A percentile compares a stretch with the other conserved stretches of the same genome.
phyloP scores from a whole-genome alignment of 2,329 filamentous ascomycete genomes.

The Sodiomyces alkalinus region DNA sequence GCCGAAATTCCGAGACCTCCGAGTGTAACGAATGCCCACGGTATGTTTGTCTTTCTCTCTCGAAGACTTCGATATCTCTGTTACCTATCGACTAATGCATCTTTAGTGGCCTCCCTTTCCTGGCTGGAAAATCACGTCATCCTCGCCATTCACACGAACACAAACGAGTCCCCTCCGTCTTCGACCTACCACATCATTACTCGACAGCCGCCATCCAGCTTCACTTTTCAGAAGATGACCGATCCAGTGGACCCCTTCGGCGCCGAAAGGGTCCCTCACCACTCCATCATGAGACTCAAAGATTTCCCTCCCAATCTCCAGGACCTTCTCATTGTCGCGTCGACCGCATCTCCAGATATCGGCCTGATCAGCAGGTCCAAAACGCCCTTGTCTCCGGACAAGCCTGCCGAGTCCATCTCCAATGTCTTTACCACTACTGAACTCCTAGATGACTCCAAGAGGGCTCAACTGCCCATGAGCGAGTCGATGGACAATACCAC shows the following conservation, averaged over 20 bases:
- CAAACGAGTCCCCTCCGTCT: conserved; percentile 38
- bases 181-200: conserved; percentile 72
- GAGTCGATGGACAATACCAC: conserved; percentile 55
- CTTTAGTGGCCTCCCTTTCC: conserved; percentile 56
- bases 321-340: conserved; percentile 69
- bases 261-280: conserved; percentile 52
- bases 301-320: conserved; percentile 69
- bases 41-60: conserved; percentile 22
- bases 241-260: conserved; percentile 64
- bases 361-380: conserved; percentile 65
- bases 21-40: conserved; percentile 48
- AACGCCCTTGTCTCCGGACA: conserved; percentile 45
- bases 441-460: conserved; percentile 56
- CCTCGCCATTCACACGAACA: conserved; percentile 61
- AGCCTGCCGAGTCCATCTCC: conserved; percentile 41
- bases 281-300: conserved; percentile 62
- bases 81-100: conserved; percentile 10
- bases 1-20: conserved; percentile 67
- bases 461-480: conserved; percentile 61
- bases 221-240: conserved; percentile 57
- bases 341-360: conserved; percentile 65
- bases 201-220: conserved; percentile 42
- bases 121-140: conserved; percentile 89
- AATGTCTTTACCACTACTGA: conserved; percentile 61
- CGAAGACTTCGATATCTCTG: background rate